Conservation (phyloP, 2,329 filamentous ascomycete species). For the Talaromyces sp. region DNA sequence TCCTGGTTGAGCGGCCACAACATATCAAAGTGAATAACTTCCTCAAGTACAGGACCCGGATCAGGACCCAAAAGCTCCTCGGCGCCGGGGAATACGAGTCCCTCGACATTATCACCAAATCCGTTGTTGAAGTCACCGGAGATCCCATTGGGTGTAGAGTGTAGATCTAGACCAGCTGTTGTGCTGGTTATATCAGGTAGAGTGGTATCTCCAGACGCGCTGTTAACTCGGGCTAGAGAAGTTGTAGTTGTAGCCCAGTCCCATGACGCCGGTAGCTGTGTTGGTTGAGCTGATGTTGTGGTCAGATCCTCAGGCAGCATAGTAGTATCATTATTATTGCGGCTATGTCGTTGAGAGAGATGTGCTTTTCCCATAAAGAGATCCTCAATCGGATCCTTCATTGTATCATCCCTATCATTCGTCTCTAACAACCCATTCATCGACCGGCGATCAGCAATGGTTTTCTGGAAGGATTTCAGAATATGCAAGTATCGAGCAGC, state of each 20-base stretch:
- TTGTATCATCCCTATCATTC: not conserved
- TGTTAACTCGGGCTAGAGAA: not conserved
- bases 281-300: not conserved
- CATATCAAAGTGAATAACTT: constrained; percentile 17
- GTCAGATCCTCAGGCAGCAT: not conserved
- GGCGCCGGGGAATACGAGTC: constrained; percentile 15
- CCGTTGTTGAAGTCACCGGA: not conserved
- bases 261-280: constrained; percentile 13
- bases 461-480: constrained; percentile 45
- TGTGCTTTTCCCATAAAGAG: constrained; percentile 10
- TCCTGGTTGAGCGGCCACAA: constrained; percentile 17
- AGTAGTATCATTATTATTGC: not conserved
- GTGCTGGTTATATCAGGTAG: not conserved
- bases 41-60: constrained; percentile 14
- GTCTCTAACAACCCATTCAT: constrained; percentile 3
- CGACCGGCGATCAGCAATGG: constrained; percentile 14
- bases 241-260: constrained; percentile 11
- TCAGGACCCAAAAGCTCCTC: constrained; percentile 16
- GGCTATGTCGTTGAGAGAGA: not conserved
- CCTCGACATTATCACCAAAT: constrained; percentile 16
- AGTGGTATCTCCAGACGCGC: not conserved
- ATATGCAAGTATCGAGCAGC: constrained; percentile 49
- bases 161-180: not conserved
- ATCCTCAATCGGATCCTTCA: constrained; percentile 16
- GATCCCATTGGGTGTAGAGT: not conserved